These are phyloP conservation scores for Blastobotrys elegans DNA, from an alignment of 1,139 yeast genomes.

Conservation along the genomic window DNA sequence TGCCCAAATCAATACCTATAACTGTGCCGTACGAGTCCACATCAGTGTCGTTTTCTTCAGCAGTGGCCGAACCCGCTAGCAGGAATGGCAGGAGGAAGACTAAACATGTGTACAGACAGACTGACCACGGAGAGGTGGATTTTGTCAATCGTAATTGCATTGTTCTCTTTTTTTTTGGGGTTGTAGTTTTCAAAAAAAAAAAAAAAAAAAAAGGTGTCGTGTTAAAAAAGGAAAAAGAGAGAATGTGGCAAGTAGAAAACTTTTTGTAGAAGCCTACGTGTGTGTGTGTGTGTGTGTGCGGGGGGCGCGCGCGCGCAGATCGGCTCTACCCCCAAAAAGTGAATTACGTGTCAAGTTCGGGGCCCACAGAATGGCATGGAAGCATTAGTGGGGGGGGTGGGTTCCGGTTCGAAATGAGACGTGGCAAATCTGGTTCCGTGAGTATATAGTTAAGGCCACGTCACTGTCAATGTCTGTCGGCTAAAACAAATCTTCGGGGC, in stretches of 20 bases:
- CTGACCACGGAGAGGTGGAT: constrained; percentile 43
- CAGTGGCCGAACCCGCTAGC: constrained; percentile 39
- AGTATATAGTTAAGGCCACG: too few relatives aligned
- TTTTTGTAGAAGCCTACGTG: too few relatives aligned
- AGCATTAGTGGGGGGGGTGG: too few relatives aligned
- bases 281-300: too few relatives aligned
- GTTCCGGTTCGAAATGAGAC: too few relatives aligned
- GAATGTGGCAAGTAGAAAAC: neutral
- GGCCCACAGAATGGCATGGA: too few relatives aligned
- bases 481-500: too few relatives aligned
- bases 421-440: too few relatives aligned
- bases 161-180: neutral
- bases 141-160: constrained; percentile 33
- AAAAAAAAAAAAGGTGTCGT: neutral
- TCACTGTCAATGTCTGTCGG: too few relatives aligned
- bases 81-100: constrained; percentile 58
- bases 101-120: constrained; percentile 52
- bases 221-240: neutral
- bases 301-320: neutral
- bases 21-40: constrained; percentile 62
- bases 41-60: constrained; percentile 36
- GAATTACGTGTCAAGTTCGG: too few relatives aligned
- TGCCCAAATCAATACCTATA: constrained; percentile 84
- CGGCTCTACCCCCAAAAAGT: too few relatives aligned
- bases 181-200: neutral